phyloP scores from a whole-genome alignment of 2,329 filamentous ascomycete genomes.

The Paracoccidioides brasiliensis region DNA sequence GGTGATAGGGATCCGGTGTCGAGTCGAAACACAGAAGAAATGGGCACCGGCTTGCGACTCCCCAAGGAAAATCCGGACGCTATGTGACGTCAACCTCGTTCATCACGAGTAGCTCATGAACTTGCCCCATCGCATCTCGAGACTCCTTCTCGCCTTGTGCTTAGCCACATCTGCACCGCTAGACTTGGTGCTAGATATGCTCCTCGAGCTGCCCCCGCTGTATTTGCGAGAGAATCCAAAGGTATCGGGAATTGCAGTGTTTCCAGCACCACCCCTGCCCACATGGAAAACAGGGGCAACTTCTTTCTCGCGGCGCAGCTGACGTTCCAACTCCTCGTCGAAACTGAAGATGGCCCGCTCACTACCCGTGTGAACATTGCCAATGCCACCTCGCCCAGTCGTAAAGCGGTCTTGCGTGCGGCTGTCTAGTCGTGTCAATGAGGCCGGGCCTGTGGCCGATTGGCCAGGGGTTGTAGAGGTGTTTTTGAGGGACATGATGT shows the following conservation, averaged over 20 bases:
- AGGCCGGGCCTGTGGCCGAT: slow-evolving; percentile 35
- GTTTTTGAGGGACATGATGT: slow-evolving; percentile 41
- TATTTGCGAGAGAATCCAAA: background rate
- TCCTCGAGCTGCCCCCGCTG: background rate
- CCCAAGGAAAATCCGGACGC: too few relatives aligned
- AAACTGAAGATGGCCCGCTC: slow-evolving; percentile 53
- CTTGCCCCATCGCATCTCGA: slow-evolving; percentile 31
- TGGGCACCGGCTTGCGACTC: background rate
- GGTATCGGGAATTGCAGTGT: slow-evolving; percentile 26
- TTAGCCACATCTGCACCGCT: slow-evolving; percentile 21
- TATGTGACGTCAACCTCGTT: background rate
- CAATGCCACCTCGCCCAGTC: slow-evolving; percentile 42
- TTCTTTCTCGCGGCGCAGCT: slow-evolving; percentile 39
- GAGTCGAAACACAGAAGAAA: background rate
- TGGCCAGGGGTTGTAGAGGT: slow-evolving; percentile 37
- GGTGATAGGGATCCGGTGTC: background rate
- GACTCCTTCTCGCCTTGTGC: slow-evolving; percentile 23
- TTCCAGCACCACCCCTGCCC: slow-evolving; percentile 49
- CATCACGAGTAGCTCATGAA: slow-evolving; percentile 23
- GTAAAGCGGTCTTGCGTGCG: slow-evolving; percentile 29
- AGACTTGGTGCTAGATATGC: slow-evolving; percentile 22
- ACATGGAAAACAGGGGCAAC: slow-evolving; percentile 51
- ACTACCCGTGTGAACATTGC: slow-evolving; percentile 39
- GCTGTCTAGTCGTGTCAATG: slow-evolving; percentile 37
- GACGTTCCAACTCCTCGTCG: slow-evolving; percentile 51